Base-by-base conservation (phyloP, 179 eudicot genomes). In the Sideroxylon spinosum region DNA sequence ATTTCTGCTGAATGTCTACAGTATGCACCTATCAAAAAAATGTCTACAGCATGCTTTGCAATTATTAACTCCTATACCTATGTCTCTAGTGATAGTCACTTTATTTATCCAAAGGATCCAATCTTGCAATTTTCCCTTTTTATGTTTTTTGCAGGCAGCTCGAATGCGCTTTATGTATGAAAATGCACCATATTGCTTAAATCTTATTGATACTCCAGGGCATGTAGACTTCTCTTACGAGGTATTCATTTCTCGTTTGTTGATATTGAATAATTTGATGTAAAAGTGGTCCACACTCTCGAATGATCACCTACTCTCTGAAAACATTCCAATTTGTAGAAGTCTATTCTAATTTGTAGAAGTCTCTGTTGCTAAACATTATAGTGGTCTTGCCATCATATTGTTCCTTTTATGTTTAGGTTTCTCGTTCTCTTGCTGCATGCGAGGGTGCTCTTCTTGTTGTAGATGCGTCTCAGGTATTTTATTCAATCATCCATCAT, bases 381-480 rank as follows among this genome's bases (percentile, higher is more conserved):
- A 52, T 49, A 22, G 46, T 10, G 17, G 23, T 9, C 56, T 49
- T 11, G 11, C 23, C 12, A 50, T 76, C 22, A 4, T 10, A 48
- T 46, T 70, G 37, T 62, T 79, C 48, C 73, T 11, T 68, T 63
- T 57, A 49, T 46, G 12, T 65, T 14, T 71, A 95, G 99, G 99
- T 95, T 80, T 95, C 99, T 55, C 97, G 99, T 72, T 95, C 99
- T 84, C 98, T 95, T 81, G 99, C 98, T 86, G 99, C 99, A 65
- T 95, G 99, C 82, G 99, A 95, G 85, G 98, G 98, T 80, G 99
- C 99, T 81, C 97, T 95, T 56, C 97, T 93, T 80, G 98, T 95
- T 81, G 97, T 95, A 56, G 98, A 94, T 78, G 92, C 97, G 68
- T 91, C 98, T 77, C 97, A 94, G 94, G 98, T 89, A 81, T 23